Evolutionary conservation across 163 green algal species (phyloP).

Genomic region (Scenedesmus sp.): DNA sequence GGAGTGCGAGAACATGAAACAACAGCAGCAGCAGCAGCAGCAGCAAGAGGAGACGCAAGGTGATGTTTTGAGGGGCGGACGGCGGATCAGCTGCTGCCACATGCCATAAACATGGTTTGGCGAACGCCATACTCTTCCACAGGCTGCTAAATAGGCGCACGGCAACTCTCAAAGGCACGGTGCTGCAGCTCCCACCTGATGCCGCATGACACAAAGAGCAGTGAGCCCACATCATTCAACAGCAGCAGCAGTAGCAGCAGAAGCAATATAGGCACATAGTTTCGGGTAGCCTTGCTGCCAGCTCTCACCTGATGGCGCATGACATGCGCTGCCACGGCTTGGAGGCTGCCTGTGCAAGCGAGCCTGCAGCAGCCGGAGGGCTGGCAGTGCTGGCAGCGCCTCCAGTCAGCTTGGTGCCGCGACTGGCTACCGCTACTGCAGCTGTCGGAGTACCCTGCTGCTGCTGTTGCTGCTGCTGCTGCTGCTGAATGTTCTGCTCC

Average conservation of each 20-base stretch:
- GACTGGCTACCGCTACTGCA: not conserved
- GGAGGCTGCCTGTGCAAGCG: not conserved
- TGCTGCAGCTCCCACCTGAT: too few species aligned
- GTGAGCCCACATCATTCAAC: too few species aligned
- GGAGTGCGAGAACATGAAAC: not conserved
- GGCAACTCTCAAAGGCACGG: too few species aligned
- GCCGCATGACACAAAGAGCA: too few species aligned
- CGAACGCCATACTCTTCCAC: too few species aligned
- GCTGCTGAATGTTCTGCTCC: not conserved
- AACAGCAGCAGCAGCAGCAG: not conserved
- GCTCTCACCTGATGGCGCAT: not conserved
- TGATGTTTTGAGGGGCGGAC: too few species aligned
- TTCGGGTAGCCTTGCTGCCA: not conserved
- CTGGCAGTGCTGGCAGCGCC: not conserved
- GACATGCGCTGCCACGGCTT: constrained; percentile 42
- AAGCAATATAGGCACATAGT: too few species aligned
- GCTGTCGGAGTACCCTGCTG: not conserved
- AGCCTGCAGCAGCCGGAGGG: not conserved
- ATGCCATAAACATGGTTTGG: too few species aligned
- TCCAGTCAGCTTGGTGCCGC: not conserved
- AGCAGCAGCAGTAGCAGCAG: too few species aligned
- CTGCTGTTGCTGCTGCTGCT: not conserved
- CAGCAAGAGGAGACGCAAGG: too few species aligned
- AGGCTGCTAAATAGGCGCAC: too few species aligned
- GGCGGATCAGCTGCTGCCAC: too few species aligned